Base-by-base conservation (phyloP, 148 eudicot species). In the Fallopia convolvulus region DNA sequence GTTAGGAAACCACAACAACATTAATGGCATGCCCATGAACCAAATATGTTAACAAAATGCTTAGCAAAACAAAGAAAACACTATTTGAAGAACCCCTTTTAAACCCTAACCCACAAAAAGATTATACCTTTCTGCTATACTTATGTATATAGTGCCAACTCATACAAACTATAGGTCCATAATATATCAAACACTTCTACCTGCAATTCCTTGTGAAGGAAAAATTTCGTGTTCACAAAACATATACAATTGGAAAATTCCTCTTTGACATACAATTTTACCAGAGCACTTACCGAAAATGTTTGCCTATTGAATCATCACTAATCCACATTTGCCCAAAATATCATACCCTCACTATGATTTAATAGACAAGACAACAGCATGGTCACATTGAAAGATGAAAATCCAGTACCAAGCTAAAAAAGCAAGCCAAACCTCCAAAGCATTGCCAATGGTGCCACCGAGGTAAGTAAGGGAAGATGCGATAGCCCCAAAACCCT, bases 381-480 rank as follows among this genome's bases (percentile, higher is more conserved):
- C 68, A 39, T 30, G 17, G 6, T 4, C 5, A 15, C 77, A 75
- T 10, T 53, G 23, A 53, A 14, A 55, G 20, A 14, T 23, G 48
- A 53, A 48, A 52, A 11, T 30, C n/a, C 47, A 52, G 44, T 11
- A 75, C 12, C 17, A 52, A 75, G 41, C 41, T 14, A 20, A 50
- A 68, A 74, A 63, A 44, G 17, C 36, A 74, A 78, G 74, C 73
- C 83, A 75, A 80, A 90, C 97, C 93, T 92, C 97, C 55, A 90
- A 71, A 75, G 93, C 93, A 84, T 89, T 90, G 72, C 94, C 97
- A 75, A 88, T 86, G 52, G 84, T 88, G 58, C 88, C 90, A 18
- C 90, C 87, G 82, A 92, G 85, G 77, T 83, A 85, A 83, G 83
- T 90, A 74, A 90, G 75, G 13, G 93, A 90, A 76, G 91, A 89